Evolutionary conservation across 768 basidiomycete species (phyloP), one percentile per base, ranked within the genome.

Genomic region (Ramaria sp.): DNA sequence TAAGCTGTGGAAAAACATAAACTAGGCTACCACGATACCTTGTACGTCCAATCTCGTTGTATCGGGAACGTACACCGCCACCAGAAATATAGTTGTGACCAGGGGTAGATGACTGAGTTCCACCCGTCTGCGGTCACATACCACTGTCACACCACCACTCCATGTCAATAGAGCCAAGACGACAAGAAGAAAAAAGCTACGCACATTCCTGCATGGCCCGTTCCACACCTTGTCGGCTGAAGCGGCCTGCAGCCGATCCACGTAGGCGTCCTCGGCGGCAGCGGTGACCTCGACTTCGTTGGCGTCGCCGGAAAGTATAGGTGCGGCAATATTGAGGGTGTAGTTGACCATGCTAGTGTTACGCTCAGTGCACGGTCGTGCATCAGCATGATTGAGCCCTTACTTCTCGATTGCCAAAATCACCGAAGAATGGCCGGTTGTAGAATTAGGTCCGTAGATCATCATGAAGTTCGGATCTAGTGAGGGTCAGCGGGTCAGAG

Each of bases 361-460:
- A 2, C 27, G n/a, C 27, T 27, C 27, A 27, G 27, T 27, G 27
- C 27, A 27, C 27, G 27, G 27, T 27, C 27, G 27, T 5, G 27
- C 27, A 27, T 27, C 27, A 17, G 30, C 22, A 13, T 27, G 17
- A 49, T 27, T 7, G 15, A 49, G 22, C 6, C 34, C 51, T n/a
- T 30, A 53, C 43, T 57, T 57, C 31, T 57, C 59, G 41, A 57
- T 52, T 20, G 65, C 63, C 41, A 63, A 60, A 19, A 67, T 62
- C 33, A 63, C 63, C 20, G 59, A 62, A 7, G 60, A 63, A 51
- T 65, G 63, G 0, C 64, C 64, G 3, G 64, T 65, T 1, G 60
- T 58, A 4, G 58, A 48, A 33, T 64, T 64, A 6, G 66, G 65
- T 0, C 66, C 66, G 57, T 59, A 61, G 11, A 65, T 19, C 41